A percentile compares a stretch with the other conserved stretches of the same genome.
Evolutionary conservation across 164 flowering plant genomes (phyloP).

Genomic region (Berberis vulgaris): DNA sequence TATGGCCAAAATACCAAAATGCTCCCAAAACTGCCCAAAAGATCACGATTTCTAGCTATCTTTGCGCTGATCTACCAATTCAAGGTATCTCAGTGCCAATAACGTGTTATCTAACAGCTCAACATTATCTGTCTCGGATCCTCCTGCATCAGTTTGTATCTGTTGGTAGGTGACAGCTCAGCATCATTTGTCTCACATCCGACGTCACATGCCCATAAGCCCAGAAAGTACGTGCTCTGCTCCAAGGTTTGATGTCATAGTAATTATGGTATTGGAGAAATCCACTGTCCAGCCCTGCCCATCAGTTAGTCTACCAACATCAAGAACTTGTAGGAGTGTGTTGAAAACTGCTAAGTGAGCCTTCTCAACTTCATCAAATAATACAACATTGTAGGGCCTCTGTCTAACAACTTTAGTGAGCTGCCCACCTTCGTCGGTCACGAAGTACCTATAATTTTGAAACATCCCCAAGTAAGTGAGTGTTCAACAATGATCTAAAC

Average conservation of each 20-base stretch:
- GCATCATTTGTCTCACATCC: too few relatives aligned
- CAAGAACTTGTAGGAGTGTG: constrained; percentile 3
- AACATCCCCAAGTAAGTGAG: too few relatives aligned
- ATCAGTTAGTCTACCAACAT: background rate
- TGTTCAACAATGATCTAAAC: too few relatives aligned
- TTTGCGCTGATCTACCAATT: too few relatives aligned
- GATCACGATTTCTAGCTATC: too few relatives aligned
- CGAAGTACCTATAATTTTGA: background rate
- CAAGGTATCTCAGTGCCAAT: too few relatives aligned
- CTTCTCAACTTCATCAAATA: background rate
- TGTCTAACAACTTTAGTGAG: background rate
- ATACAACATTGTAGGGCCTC: background rate
- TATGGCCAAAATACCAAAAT: too few relatives aligned
- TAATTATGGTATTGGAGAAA: constrained; percentile 2
- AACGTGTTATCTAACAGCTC: too few relatives aligned
- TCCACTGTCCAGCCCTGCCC: background rate
- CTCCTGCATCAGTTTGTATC: too few relatives aligned
- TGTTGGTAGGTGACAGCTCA: background rate
- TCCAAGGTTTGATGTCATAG: constrained; percentile 5
- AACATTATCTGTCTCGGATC: too few relatives aligned
- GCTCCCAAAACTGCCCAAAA: too few relatives aligned
- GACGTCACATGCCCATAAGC: too few relatives aligned
- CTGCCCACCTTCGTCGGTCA: background rate
- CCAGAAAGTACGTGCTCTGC: background rate
- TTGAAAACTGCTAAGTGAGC: constrained; percentile 1